Evolutionary conservation across 2,329 filamentous ascomycete species (phyloP).

Genomic region (Madurella fahalii): DNA sequence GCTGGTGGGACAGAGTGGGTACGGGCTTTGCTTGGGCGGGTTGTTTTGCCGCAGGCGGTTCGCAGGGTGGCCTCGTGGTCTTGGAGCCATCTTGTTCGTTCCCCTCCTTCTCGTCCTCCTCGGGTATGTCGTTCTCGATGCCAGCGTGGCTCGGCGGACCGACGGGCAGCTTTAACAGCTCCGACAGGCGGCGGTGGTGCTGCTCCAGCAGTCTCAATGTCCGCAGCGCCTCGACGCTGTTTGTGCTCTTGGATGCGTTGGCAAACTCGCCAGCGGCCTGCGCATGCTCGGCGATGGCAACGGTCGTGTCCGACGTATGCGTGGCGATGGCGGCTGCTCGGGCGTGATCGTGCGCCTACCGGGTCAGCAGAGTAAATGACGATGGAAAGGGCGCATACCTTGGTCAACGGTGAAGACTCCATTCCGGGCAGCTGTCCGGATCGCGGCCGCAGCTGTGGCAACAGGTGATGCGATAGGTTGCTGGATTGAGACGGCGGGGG

Average conservation of each 20-base stretch:
- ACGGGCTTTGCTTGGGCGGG: conserved; percentile 30
- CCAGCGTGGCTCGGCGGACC: conserved; percentile 39
- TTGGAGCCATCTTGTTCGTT: conserved; percentile 22
- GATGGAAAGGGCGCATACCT: conserved; percentile 40
- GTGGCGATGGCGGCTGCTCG: conserved; percentile 75
- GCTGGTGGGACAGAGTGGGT: conserved; percentile 39
- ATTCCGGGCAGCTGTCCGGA: conserved; percentile 38
- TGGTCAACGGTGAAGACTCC: conserved; percentile 65
- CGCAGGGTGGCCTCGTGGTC: conserved; percentile 1
- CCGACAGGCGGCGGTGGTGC: conserved; percentile 80
- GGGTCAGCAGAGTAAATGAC: neutral
- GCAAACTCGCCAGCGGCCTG: conserved; percentile 85
- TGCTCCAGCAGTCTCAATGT: conserved; percentile 81
- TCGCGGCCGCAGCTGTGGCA: neutral
- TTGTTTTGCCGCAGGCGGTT: conserved; percentile 10
- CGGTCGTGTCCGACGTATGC: conserved; percentile 69
- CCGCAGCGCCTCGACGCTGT: conserved; percentile 68
- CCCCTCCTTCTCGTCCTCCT: conserved; percentile 36
- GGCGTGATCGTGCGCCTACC: conserved; percentile 81
- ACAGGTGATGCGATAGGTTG: neutral
- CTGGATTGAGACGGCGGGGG: conserved; percentile 1
- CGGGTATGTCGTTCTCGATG: conserved; percentile 35
- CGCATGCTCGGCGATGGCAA: conserved; percentile 83
- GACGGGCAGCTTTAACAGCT: conserved; percentile 69
- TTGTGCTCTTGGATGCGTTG: conserved; percentile 70